Evolutionary conservation across 2,329 filamentous ascomycete genomes (phyloP).

Genomic region (Ophiostoma australiae): DNA sequence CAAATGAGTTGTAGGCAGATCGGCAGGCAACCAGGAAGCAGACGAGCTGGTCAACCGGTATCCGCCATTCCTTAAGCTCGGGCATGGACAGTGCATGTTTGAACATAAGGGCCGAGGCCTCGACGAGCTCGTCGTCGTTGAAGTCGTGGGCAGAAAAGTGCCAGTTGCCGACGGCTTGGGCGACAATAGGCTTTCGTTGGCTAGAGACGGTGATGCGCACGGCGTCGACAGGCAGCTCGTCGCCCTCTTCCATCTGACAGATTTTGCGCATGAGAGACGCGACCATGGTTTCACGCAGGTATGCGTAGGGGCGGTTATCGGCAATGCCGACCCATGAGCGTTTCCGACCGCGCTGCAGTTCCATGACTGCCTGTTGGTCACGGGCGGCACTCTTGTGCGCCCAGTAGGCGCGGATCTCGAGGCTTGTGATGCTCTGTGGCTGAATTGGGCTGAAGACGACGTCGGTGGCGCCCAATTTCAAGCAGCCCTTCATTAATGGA

Average conservation of each 20-base stretch:
- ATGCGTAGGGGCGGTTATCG: slow-evolving; percentile 80
- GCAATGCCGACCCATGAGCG: slow-evolving; percentile 87
- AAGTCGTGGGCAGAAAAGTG: slow-evolving; percentile 86
- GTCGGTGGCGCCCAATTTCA: slow-evolving; percentile 83
- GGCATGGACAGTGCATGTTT: slow-evolving; percentile 79
- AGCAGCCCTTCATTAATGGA: slow-evolving; percentile 59
- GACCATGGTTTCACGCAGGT: slow-evolving; percentile 89
- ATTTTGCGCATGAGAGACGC: slow-evolving; percentile 85
- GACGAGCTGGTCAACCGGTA: slow-evolving; percentile 77
- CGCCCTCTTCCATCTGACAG: slow-evolving; percentile 57
- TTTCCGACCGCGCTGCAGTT: slow-evolving; percentile 70
- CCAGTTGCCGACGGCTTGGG: slow-evolving; percentile 70
- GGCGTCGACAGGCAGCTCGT: slow-evolving; percentile 58
- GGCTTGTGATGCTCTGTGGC: slow-evolving; percentile 64
- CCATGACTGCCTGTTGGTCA: slow-evolving; percentile 67
- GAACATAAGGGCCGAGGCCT: slow-evolving; percentile 82
- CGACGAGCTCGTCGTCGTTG: slow-evolving; percentile 81
- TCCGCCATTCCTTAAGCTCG: slow-evolving; percentile 73
- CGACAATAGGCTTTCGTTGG: slow-evolving; percentile 61
- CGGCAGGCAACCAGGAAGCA: slow-evolving; percentile 84
- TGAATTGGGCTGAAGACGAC: slow-evolving; percentile 77
- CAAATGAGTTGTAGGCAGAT: slow-evolving; percentile 91
- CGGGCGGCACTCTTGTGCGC: slow-evolving; percentile 69
- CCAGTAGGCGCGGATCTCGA: slow-evolving; percentile 79
- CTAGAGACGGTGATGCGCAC: slow-evolving; percentile 64